Base-by-base conservation (phyloP, 2,329 filamentous ascomycete species). In the Aspergillus novofumigatus region DNA sequence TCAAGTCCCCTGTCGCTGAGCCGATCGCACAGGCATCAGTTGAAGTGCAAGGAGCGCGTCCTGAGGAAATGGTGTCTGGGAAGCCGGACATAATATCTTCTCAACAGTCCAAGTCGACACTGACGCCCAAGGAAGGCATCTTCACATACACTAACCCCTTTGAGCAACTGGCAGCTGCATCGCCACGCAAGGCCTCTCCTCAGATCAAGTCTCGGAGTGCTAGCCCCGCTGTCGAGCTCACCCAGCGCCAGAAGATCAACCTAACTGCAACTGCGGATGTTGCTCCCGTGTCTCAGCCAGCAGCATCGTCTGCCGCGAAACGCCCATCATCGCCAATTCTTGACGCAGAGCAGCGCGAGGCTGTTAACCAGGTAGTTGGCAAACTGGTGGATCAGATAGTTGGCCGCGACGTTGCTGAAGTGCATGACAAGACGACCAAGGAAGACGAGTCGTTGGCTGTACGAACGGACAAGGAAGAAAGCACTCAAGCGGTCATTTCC, bases 141-240 rank as follows among this genome's bases (percentile, higher is more conserved):
- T 90, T 90, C 71, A 89, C 82, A 28, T 89, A 90, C 72, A 81
- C 86, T 65, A 90, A 90, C 65, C 87, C 87, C 1, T 90, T 90
- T 65, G 86, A 90, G 57, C 81, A 88, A 66, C 76, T 90, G 59
- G 83, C 85, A 56, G 85, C 86, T 47, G 85, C 85, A 2, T 88
- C 86, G 59, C 85, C 86, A 41, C 82, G 83, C 53, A 85, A 84
- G 61, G 77, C 76, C 54, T 81, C 81, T 26, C 79, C 82, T n/a
- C 80, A 81, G 64, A 68, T 69, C 35, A 69, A 72, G 51, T 67
- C 72, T 54, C 72, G 77, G 72, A 67, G 72, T 65, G 63, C 72
- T 71, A 64, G 77, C 76, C 66, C 76, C 6, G 72, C 69, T 44
- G 67, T 72, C 25, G 71, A 73, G 51, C 55, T 60, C 35, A 58